Base-by-base conservation (phyloP, 2,329 filamentous ascomycete genomes). In the Hymenoscyphus fraxineus region DNA sequence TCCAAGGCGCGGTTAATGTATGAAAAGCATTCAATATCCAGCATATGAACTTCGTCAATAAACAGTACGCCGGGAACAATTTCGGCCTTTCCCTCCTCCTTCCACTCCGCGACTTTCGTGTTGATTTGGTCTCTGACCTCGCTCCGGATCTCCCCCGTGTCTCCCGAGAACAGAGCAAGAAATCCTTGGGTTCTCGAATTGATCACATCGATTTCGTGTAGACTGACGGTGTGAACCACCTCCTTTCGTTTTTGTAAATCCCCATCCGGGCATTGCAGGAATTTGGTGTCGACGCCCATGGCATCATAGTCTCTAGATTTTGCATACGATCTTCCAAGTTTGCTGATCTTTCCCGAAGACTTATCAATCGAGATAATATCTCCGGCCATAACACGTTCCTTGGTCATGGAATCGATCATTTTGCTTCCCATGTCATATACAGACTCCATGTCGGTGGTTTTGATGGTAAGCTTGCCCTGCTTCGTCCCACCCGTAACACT, bases 371-470 rank as follows among this genome's bases (percentile, higher is more conserved):
- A 96, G 73, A 99, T 96, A 71, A 99, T 95, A 77, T 99, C 95
- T 72, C 95, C 95, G 4, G 95, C 95, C 89, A 98, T 97, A 69
- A 99, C 92, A 73, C 96, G 94, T 82, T 99, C 95, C 80, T 98
- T 98, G 71, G 93, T 97, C 93, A 99, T 97, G 69, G 93, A 93
- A 76, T 99, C 95, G 71, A 99, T 99, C 95, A 99, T 98, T 81
- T 98, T 98, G 71, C 91, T 94, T 69, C 95, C 95, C 93, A 99
- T 97, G 75, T 99, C 95, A 80, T 98, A 99, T 70, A 99, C 91
- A 13, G 95, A 97, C 80, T 99, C 95, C 95, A 99, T 99, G 78
- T 99, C 95, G 65, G 94, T 98, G 12, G 95, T 99, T 81, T 99
- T 99, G 81, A 99, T 97, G 22, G 95, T 99, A 69, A 99, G 88